Base-by-base conservation (phyloP, 208 protist species). In the Angomonas ambiguus region DNA sequence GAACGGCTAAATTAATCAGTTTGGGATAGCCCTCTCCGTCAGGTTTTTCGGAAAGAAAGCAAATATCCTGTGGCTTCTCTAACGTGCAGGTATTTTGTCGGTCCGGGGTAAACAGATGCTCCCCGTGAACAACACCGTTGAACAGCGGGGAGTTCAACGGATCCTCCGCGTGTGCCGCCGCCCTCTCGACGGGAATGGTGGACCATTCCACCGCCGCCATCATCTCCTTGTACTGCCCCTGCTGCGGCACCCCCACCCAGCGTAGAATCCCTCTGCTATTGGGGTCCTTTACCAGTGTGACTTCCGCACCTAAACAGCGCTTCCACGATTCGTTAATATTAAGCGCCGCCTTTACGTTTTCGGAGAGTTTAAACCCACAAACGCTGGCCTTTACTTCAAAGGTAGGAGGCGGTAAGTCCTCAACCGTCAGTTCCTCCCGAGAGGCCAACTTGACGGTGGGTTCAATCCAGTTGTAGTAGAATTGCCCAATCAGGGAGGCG, bases 131-230 rank as follows among this genome's bases (percentile, higher is more conserved):
- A 25, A 77, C 53, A n/a, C 76, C 73, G 65, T 77, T 67, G 59
- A 77, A 69, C 35, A 77, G 0, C 28, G 59, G 1, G 20, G 58
- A 2, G 30, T 24, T n/a, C 38, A 33, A 11, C 48, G 58, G 13
- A 30, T 8, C 8, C 53, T 30, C 34, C 67, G 63, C 27, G 61
- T 67, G 1, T 63, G 70, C 51, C 76, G 58, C 34, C 56, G 49
- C 16, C 67, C 69, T 5, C 71, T 30, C 76, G 58, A 82, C 91
- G 13, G 74, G 80, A 70, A 94, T 69, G 53, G 68, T 60, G 30
- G 79, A 77, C 79, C 79, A 85, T 68, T 85, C 79, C 24, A 85
- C 67, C 1, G 75, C 79, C 18, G 69, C 79, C 31, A 82, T 67
- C 48, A 55, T 5, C 4, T 68, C 69, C 6, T 75, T 68, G 51